A percentile compares a stretch with the other conserved stretches of the same genome.
phyloP scores from a whole-genome alignment of 2,329 filamentous ascomycete genomes.

The Leptographium radiaticola region DNA sequence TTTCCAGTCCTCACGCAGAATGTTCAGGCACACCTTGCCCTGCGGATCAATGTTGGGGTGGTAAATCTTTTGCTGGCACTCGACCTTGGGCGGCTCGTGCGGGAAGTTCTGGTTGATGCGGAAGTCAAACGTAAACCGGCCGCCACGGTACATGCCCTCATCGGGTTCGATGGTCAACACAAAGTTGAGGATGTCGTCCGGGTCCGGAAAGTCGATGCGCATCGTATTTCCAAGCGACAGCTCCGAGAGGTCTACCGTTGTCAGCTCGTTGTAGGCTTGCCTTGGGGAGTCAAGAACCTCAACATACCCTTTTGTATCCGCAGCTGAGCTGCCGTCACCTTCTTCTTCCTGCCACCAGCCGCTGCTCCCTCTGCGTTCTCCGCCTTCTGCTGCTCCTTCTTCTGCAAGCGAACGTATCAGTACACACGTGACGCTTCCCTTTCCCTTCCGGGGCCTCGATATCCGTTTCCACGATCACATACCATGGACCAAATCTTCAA shows the following conservation, averaged over 20 bases:
- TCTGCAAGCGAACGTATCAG: constrained; percentile 32
- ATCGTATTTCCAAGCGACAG: constrained; percentile 68
- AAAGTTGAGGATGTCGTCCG: constrained; percentile 79
- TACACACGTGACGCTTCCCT: constrained; percentile 12
- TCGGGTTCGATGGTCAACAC: constrained; percentile 70
- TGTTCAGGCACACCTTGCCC: constrained; percentile 96
- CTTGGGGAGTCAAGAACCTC: not conserved
- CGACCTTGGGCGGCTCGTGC: constrained; percentile 94
- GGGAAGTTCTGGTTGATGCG: constrained; percentile 90
- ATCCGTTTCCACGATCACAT: constrained; percentile 10
- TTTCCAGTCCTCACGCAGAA: constrained; percentile 97
- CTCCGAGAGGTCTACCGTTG: constrained; percentile 61
- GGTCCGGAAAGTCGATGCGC: constrained; percentile 68
- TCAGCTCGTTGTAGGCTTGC: not conserved
- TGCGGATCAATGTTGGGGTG: constrained; percentile 97
- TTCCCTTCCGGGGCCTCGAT: not conserved
- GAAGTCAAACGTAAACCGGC: constrained; percentile 81
- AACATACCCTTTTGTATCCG: constrained; percentile 82
- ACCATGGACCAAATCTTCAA: constrained; percentile 99
- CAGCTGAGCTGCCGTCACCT: constrained; percentile 90
- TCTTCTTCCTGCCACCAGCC: constrained; percentile 78
- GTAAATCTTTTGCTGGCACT: constrained; percentile 96
- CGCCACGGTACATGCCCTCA: constrained; percentile 79
- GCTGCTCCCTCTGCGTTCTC: constrained; percentile 64
- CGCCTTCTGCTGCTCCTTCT: constrained; percentile 93